Base-by-base conservation (phyloP, 2,329 filamentous ascomycete species). In the Pochonia chlamydosporia region DNA sequence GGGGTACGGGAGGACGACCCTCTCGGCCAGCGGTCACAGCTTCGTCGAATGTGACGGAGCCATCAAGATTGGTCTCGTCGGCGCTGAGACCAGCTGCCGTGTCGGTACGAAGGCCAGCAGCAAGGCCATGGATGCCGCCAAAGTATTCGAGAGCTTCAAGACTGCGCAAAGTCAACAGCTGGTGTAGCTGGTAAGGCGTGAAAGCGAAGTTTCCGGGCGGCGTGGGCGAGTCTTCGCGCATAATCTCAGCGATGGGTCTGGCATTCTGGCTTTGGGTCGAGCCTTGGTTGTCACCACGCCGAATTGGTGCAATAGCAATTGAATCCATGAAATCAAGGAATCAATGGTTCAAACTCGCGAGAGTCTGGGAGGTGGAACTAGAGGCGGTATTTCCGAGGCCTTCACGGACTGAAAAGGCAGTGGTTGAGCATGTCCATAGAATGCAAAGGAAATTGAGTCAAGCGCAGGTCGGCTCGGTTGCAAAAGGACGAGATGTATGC, bases 71-170 rank as follows among this genome's bases (percentile, higher is more conserved):
- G 8, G 66, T 65, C 56, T 81, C 78, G 46, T 80, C 76, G 14
- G 68, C 58, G 52, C 72, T 74, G 31, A 81, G 61, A 18, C 77
- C 77, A 2, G 71, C 56, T 5, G 65, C 56, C 3, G 70, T 49
- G 50, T 79, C 68, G 40, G 76, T 74, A 31, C 73, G 67, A 7
- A 81, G 63, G 13, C 77, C 77, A 5, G 63, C 64, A 16, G 73
- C 73, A 16, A 81, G 66, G n/a, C 77, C 78, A 8, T 62, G 55
- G 11, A 80, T 56, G 14, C 77, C 76, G n/a, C 77, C 77, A 50
- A 81, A 67, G 14, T 71, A 73, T 42, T 70, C 66, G 30, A 77
- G 72, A 10, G 72, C 75, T 8, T 67, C 49, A 6, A 76, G 61
- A 16, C 65, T 75, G 45, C 75, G 74, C 21, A 73, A 68, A n/a